These are phyloP conservation scores for Phytophthora hybrid DNA, from an alignment of 352 stramenopile species.

Conservation along the genomic window DNA sequence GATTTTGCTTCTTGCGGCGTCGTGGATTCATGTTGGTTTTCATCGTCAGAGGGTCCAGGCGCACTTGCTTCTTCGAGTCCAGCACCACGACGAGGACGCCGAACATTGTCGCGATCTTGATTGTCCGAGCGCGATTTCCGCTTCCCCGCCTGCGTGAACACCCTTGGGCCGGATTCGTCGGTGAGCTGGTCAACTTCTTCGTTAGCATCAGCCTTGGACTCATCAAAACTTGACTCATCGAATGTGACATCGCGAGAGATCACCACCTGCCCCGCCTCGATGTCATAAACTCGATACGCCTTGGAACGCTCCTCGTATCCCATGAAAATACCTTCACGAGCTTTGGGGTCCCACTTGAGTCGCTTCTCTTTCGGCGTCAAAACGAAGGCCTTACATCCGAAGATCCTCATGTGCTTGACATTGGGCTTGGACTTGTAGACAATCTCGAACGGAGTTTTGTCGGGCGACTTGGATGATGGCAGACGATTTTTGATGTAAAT, in stretches of 20 bases:
- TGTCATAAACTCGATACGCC: slow-evolving; percentile 33
- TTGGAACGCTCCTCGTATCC: slow-evolving; percentile 25
- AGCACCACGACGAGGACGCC: not conserved
- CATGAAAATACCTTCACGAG: slow-evolving; percentile 25
- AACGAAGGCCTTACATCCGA: slow-evolving; percentile 8
- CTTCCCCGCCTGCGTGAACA: slow-evolving; percentile 7
- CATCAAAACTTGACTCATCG: slow-evolving; percentile 11
- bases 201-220: not conserved
- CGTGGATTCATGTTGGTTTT: not conserved
- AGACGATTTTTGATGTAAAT: not conserved
- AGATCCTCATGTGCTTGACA: slow-evolving; percentile 21
- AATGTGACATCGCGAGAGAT: slow-evolving; percentile 32
- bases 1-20: slow-evolving; percentile 2
- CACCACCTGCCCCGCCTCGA: slow-evolving; percentile 18
- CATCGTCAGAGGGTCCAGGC: not conserved
- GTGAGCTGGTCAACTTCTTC: not conserved
- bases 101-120: slow-evolving; percentile 6
- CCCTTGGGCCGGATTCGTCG: not conserved
- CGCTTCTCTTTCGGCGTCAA: slow-evolving; percentile 19
- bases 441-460: slow-evolving; percentile 12
- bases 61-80: slow-evolving; percentile 19
- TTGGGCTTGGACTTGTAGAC: slow-evolving; percentile 15
- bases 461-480: not conserved
- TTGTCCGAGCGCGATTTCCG: not conserved
- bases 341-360: slow-evolving; percentile 28